Evolutionary conservation across 2,329 filamentous ascomycete genomes (phyloP).

Genomic region (Stenocarpella maydis): DNA sequence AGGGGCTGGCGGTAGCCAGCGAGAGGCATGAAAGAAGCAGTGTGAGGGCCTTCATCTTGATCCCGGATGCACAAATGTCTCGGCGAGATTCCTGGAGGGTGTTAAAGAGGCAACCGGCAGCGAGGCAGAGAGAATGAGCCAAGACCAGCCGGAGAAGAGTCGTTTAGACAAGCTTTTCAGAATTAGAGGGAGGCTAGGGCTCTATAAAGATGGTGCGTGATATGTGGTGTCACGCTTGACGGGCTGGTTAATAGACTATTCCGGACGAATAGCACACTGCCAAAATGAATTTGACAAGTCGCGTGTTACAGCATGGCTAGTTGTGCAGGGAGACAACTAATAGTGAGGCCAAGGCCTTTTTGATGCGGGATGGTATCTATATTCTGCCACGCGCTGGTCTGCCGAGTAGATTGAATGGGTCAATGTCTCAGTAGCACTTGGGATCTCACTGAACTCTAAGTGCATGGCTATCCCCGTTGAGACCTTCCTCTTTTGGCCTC

Average conservation of each 20-base stretch:
- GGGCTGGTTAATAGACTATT: too few relatives aligned
- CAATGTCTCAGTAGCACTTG: too few relatives aligned
- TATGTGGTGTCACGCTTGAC: too few relatives aligned
- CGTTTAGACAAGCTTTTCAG: constrained; percentile 1
- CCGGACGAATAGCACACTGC: too few relatives aligned
- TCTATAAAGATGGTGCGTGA: background rate
- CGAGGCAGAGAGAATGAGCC: background rate
- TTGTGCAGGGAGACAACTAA: too few relatives aligned
- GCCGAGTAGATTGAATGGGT: too few relatives aligned
- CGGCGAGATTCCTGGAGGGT: background rate
- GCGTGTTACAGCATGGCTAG: too few relatives aligned
- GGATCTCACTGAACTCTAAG: background rate
- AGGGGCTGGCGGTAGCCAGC: constrained; percentile 3
- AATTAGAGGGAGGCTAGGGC: background rate
- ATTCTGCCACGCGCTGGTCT: too few relatives aligned
- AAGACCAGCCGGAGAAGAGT: background rate
- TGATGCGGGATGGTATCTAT: too few relatives aligned
- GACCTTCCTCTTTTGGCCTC: constrained; percentile 11
- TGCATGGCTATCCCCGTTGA: constrained; percentile 1
- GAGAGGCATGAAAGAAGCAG: background rate
- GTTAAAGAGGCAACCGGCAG: background rate
- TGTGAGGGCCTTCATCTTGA: constrained; percentile 4
- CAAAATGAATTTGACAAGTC: too few relatives aligned
- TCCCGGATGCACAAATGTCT: too few relatives aligned
- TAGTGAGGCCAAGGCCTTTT: too few relatives aligned